Evolutionary conservation across 2,329 filamentous ascomycete genomes (phyloP), one percentile per base, ranked within the genome.

Genomic region (Didymella exigua): DNA sequence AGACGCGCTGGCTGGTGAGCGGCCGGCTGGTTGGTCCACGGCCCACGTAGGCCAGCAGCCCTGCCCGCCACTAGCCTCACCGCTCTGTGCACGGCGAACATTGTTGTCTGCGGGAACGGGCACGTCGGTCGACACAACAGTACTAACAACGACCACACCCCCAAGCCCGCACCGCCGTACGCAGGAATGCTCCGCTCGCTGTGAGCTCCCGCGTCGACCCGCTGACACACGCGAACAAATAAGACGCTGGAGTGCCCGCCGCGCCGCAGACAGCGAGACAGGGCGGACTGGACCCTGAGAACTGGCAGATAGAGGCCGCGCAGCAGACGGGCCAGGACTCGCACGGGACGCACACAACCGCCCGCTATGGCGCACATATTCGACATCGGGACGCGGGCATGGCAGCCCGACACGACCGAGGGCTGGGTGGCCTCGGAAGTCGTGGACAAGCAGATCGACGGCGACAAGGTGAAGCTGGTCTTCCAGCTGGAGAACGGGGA

Each of bases 391-490:
- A 98, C 93, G 71, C 88, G 91, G 85, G 95, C 93, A 75, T 99
- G 95, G 95, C 95, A 98, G 85, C 93, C 95, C 69, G 95, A 99
- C 82, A 81, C 86, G 76, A 90, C 90, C 59, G 93, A 99, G 79
- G 95, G 95, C 79, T 99, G 95, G 93, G 87, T 99, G 76, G 90
- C 93, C 74, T 97, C 95, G 41, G 93, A 98, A 83, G 89, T 99
- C 68, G 83, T 89, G 75, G 89, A 90, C 78, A 97, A 95, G 83
- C 84, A 85, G 52, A 81, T 91, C 63, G 84, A 95, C 73, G 95
- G 92, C 59, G 85, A 91, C 72, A 97, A 96, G 75, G 89, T 93
- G 71, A 89, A 84, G 74, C 84, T 99, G 69, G 84, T 92, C 68
- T 98, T 99, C 78, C 84, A 87, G 77, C 83, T 98, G 63, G 91